Evolutionary conservation across 805 yeast species (phyloP).

Genomic region (Barnettozyma populi): DNA sequence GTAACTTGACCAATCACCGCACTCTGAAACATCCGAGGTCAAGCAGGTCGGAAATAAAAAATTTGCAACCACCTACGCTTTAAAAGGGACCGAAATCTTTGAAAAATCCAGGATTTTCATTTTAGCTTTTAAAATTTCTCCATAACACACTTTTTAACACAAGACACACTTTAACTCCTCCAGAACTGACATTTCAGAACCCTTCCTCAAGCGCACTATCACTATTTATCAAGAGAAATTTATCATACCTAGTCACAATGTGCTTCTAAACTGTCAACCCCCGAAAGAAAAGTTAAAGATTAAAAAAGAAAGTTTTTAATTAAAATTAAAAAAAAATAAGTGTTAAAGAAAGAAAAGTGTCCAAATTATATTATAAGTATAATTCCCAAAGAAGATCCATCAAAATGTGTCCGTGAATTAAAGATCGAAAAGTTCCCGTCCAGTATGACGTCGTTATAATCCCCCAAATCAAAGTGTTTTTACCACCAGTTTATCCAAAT

Average conservation of each 20-base stretch:
- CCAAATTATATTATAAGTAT: constrained; percentile 11
- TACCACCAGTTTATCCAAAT: not conserved
- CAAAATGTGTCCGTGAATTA: constrained; percentile 24
- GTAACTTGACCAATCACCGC: not conserved
- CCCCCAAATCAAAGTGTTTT: constrained; percentile 1
- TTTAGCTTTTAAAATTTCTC: too few relatives aligned
- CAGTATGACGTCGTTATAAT: constrained; percentile 23
- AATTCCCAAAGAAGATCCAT: constrained; percentile 5
- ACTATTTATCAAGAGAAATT: not conserved
- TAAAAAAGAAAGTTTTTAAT: constrained; percentile 11
- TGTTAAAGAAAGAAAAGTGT: constrained; percentile 8
- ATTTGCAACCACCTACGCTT: not conserved
- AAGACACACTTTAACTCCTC: not conserved
- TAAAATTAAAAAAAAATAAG: constrained; percentile 4
- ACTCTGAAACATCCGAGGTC: not conserved
- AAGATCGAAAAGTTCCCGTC: constrained; percentile 14
- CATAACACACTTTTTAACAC: not conserved
- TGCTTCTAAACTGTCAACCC: constrained; percentile 22
- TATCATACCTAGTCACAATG: constrained; percentile 14
- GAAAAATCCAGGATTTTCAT: not conserved
- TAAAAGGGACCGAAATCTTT: not conserved
- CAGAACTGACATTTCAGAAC: not conserved
- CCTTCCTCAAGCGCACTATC: not conserved
- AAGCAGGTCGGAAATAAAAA: not conserved
- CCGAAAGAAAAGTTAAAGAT: constrained; percentile 9